Evolutionary conservation across 2,329 filamentous ascomycete genomes (phyloP).

Genomic region (Apiospora pterosperma): DNA sequence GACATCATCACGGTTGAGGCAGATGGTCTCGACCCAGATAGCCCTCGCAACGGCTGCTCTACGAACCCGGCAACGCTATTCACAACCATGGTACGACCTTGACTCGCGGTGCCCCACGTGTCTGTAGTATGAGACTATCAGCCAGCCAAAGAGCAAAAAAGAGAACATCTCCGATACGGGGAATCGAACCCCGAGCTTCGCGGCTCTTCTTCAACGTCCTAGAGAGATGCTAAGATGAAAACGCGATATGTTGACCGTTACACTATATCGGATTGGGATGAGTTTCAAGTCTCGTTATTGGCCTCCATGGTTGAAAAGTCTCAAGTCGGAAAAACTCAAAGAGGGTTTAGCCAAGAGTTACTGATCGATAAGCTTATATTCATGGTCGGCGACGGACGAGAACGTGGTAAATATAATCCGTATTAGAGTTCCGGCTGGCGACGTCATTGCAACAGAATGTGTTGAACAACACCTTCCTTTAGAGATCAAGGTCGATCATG

Average conservation of each 20-base stretch:
- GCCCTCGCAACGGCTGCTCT: too few species aligned
- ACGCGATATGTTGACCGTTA: neutral
- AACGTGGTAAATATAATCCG: neutral
- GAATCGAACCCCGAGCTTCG: neutral
- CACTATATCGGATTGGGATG: conserved; percentile 1
- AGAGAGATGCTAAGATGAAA: neutral
- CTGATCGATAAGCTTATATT: neutral
- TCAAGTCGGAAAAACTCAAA: neutral
- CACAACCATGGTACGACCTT: too few species aligned
- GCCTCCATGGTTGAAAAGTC: neutral
- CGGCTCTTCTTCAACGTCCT: neutral
- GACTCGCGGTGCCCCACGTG: too few species aligned
- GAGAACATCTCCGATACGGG: neutral
- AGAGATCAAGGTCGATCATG: too few species aligned
- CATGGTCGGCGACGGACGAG: neutral
- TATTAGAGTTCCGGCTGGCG: neutral
- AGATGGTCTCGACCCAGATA: too few species aligned
- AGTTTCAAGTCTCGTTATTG: rapidly evolving
- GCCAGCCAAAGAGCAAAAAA: neutral
- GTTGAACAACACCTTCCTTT: too few species aligned
- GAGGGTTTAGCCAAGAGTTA: neutral
- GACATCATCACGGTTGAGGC: too few species aligned
- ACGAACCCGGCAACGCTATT: too few species aligned
- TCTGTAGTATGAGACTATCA: too few species aligned
- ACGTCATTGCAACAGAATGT: too few species aligned